Percentiles rank a stretch among this genome's conserved stretches.
phyloP scores from a whole-genome alignment of 495 filamentous ascomycete species.

The Penicillium egyptiacum region DNA sequence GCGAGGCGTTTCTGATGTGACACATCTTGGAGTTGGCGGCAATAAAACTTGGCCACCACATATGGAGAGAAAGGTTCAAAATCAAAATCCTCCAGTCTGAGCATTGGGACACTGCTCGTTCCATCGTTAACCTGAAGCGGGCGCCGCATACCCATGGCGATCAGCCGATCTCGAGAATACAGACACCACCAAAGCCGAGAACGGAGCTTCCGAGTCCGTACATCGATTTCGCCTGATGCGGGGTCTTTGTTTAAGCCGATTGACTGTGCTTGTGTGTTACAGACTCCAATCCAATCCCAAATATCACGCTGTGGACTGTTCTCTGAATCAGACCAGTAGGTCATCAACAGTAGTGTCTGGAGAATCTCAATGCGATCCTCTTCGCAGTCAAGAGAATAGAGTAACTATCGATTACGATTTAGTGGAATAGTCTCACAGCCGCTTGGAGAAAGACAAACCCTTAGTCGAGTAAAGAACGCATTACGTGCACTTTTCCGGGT shows the following conservation, averaged over 20 bases:
- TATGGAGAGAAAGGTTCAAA: slow-evolving; percentile 58
- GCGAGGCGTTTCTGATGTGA: slow-evolving; percentile 69
- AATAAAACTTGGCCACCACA: slow-evolving; percentile 37
- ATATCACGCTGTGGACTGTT: slow-evolving; percentile 70
- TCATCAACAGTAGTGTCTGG: slow-evolving; percentile 78
- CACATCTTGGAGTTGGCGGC: slow-evolving; percentile 41
- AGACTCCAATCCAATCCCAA: slow-evolving; percentile 86
- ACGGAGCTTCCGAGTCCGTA: slow-evolving; percentile 60
- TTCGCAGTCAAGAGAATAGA: slow-evolving; percentile 86
- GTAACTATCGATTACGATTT: slow-evolving; percentile 35
- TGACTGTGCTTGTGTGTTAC: slow-evolving; percentile 75
- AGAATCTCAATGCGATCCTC: slow-evolving; percentile 75
- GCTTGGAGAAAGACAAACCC: slow-evolving; percentile 50
- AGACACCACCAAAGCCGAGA: slow-evolving; percentile 89
- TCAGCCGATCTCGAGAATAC: slow-evolving; percentile 84
- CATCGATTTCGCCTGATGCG: slow-evolving; percentile 60
- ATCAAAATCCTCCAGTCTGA: slow-evolving; percentile 76
- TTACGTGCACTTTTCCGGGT: slow-evolving; percentile 71
- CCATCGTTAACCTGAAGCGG: slow-evolving; percentile 83
- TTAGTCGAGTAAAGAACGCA: slow-evolving; percentile 71
- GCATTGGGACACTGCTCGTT: slow-evolving; percentile 82
- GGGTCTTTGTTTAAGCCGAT: slow-evolving; percentile 80
- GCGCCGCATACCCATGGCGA: slow-evolving; percentile 81
- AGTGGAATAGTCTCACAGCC: not conserved
- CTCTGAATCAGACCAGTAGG: slow-evolving; percentile 74